Conservation (phyloP, 2,329 filamentous ascomycete genomes). For the Microcyclospora tardicrescens region DNA sequence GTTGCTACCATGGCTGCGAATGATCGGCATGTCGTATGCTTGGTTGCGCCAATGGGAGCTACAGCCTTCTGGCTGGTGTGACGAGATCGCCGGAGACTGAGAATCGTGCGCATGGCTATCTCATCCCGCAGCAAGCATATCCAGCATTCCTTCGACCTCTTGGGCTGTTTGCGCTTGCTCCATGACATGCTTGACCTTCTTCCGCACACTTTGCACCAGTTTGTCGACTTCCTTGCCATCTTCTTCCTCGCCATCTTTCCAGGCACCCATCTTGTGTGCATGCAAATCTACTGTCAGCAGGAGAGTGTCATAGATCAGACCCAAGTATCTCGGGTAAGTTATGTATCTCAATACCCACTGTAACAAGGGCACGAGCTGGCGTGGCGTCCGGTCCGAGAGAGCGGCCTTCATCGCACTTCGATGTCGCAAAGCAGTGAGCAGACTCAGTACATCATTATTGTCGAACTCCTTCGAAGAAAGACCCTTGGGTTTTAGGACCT, state of each 20-base stretch:
- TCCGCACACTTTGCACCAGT: constrained; percentile 57
- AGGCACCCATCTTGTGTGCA: constrained; percentile 55
- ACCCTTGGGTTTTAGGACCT: constrained; percentile 41
- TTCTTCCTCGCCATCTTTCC: constrained; percentile 15
- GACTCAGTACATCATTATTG: constrained; percentile 47
- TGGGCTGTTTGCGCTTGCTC: constrained; percentile 73
- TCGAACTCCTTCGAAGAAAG: constrained; percentile 9
- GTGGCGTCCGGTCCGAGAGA: constrained; percentile 67
- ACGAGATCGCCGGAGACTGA: no score
- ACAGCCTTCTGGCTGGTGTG: no score
- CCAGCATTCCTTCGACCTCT: constrained; percentile 77
- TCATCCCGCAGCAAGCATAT: constrained; percentile 51
- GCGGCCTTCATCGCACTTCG: constrained; percentile 73
- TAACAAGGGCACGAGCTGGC: constrained; percentile 67
- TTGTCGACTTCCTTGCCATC: constrained; percentile 30
- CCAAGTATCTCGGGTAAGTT: constrained; percentile 67
- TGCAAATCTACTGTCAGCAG: constrained; percentile 80
- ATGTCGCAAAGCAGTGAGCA: constrained; percentile 75
- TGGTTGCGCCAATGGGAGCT: no score
- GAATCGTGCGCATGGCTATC: no score
- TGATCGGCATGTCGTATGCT: background rate
- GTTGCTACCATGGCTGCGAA: background rate
- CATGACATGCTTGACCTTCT: constrained; percentile 60
- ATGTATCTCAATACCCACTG: constrained; percentile 74
- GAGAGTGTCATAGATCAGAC: constrained; percentile 69